phyloP scores from a whole-genome alignment of 352 stramenopile genomes.

The Globisporangium ultimum region DNA sequence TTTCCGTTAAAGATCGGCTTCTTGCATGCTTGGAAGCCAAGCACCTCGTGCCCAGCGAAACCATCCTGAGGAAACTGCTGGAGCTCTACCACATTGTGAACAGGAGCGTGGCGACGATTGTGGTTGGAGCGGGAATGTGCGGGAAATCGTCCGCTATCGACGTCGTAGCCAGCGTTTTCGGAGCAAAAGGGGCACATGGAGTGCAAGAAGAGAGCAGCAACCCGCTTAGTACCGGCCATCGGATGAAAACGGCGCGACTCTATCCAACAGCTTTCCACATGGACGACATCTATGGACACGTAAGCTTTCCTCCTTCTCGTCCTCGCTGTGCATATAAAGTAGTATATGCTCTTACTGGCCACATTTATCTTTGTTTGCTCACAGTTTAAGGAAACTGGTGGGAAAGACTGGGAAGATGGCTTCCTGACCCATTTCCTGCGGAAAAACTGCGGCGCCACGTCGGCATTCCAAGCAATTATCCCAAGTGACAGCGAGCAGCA shows the following conservation, averaged over 20 bases:
- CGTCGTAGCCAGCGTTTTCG: slow-evolving; percentile 30
- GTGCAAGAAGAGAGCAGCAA: background rate
- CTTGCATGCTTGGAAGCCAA: slow-evolving; percentile 20
- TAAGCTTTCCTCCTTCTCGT: slow-evolving; percentile 4
- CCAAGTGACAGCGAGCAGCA: background rate
- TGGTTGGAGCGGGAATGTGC: slow-evolving; percentile 42
- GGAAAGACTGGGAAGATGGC: slow-evolving; percentile 48
- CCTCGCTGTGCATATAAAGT: no score
- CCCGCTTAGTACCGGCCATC: slow-evolving; percentile 2
- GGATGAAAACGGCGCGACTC: slow-evolving; percentile 32
- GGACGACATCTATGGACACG: slow-evolving; percentile 46
- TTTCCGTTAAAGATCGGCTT: slow-evolving; percentile 25
- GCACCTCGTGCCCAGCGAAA: slow-evolving; percentile 31
- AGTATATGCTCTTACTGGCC: no score
- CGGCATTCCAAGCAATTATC: background rate
- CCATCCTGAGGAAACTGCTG: slow-evolving; percentile 51
- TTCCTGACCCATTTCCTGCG: slow-evolving; percentile 58
- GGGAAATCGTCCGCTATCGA: slow-evolving; percentile 62
- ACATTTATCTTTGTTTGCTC: background rate
- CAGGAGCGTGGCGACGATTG: slow-evolving; percentile 34
- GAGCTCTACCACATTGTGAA: slow-evolving; percentile 54
- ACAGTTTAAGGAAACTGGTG: slow-evolving; percentile 34
- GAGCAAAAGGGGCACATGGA: slow-evolving; percentile 5
- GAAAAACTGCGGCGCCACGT: slow-evolving; percentile 26
- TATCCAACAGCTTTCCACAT: slow-evolving; percentile 39